Conservation (phyloP, 2,329 filamentous ascomycete species). For the Fusarium solani-melongenae region DNA sequence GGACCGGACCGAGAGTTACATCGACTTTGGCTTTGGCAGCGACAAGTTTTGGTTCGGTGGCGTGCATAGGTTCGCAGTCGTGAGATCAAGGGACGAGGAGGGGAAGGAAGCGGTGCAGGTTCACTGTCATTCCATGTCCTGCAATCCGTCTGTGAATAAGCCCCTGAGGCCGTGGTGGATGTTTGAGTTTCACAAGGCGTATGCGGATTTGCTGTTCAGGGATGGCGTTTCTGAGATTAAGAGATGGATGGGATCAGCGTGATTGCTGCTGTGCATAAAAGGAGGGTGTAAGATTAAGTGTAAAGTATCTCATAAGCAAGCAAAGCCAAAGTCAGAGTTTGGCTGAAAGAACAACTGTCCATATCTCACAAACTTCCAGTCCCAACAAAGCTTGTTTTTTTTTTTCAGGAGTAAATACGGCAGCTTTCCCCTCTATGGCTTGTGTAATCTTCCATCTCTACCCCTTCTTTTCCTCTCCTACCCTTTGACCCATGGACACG, state of each 20-base stretch:
- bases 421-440: background rate
- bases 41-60: slow-evolving; percentile 41
- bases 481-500: background rate
- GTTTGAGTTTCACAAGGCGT: slow-evolving; percentile 39
- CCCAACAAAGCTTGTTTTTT: background rate
- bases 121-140: slow-evolving; percentile 37
- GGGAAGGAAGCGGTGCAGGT: slow-evolving; percentile 24
- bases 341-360: background rate
- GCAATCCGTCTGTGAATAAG: slow-evolving; percentile 41
- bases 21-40: slow-evolving; percentile 47
- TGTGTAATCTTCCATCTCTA: background rate
- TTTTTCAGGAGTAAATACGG: background rate
- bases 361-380: background rate
- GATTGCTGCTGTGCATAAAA: background rate
- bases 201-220: slow-evolving; percentile 42
- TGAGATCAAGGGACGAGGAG: slow-evolving; percentile 5
- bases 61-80: slow-evolving; percentile 44
- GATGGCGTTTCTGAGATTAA: slow-evolving; percentile 40
- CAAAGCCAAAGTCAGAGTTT: background rate
- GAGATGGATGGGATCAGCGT: slow-evolving; percentile 10
- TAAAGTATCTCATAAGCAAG: background rate
- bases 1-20: slow-evolving; percentile 31
- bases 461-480: background rate
- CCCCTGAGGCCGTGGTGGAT: slow-evolving; percentile 18
- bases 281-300: background rate